A percentile compares a stretch with the other conserved stretches of the same genome.
These are phyloP conservation scores for Talaromyces amestolkiae DNA, from an alignment of 2,329 filamentous ascomycete genomes.

Conservation along the genomic window DNA sequence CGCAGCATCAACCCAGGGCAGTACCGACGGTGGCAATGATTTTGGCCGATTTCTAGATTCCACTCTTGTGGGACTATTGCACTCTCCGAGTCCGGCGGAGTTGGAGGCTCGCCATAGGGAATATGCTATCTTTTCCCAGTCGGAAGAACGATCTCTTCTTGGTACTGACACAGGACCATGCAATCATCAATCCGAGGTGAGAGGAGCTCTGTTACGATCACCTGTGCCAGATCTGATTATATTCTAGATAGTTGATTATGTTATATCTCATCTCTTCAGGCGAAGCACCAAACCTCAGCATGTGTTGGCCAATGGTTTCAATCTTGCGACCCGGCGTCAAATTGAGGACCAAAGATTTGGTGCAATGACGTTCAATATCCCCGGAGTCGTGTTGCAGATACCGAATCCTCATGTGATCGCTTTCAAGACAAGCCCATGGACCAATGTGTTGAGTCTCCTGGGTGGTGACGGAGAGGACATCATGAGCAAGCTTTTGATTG, in stretches of 20 bases:
- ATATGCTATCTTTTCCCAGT: constrained; percentile 63
- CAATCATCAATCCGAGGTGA: constrained; percentile 59
- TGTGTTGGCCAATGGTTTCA: constrained; percentile 80
- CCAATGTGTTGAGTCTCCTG: constrained; percentile 68
- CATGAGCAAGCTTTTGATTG: constrained; percentile 72
- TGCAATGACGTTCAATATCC: constrained; percentile 52
- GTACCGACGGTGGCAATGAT: constrained; percentile 9
- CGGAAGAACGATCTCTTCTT: constrained; percentile 45
- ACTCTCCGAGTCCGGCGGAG: constrained; percentile 31
- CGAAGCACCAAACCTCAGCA: constrained; percentile 61
- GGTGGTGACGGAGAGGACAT: constrained; percentile 72
- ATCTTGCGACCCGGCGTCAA: constrained; percentile 44
- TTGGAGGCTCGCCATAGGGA: constrained; percentile 50
- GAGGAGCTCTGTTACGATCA: constrained; percentile 36
- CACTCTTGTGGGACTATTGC: constrained; percentile 61
- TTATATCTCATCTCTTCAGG: constrained; percentile 71
- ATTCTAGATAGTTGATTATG: constrained; percentile 66
- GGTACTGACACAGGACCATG: constrained; percentile 39
- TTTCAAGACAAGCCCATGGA: constrained; percentile 72
- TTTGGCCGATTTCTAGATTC: constrained; percentile 65
- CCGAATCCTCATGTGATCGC: constrained; percentile 68
- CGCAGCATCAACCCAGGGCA: not conserved
- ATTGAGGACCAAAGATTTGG: constrained; percentile 31
- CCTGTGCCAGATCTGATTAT: not conserved
- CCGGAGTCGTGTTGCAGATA: constrained; percentile 62